Conservation (phyloP, 192 early-diverging fungal genomes). For the Thamnidium elegans region DNA sequence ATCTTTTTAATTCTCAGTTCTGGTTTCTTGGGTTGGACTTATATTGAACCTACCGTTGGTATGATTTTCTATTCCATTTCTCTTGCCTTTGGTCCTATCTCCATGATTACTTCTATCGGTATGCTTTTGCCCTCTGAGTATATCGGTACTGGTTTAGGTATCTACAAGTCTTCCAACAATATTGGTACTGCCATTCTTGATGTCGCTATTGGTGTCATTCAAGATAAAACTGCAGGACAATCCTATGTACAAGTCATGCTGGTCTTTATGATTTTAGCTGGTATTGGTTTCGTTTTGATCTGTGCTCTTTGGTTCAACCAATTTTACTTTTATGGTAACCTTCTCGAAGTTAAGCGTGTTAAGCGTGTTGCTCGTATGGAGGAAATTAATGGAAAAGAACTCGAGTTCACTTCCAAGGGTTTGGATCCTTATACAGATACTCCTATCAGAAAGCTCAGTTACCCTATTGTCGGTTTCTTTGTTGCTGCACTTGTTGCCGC, state of each 20-base stretch:
- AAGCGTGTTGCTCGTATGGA: slow-evolving; percentile 29
- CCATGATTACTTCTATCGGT: slow-evolving; percentile 57
- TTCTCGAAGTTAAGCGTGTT: slow-evolving; percentile 19
- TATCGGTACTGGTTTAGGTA: slow-evolving; percentile 58
- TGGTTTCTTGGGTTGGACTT: slow-evolving; percentile 53
- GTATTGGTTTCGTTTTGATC: slow-evolving; percentile 30
- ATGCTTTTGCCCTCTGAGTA: slow-evolving; percentile 52
- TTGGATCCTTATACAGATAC: slow-evolving; percentile 26
- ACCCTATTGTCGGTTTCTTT: slow-evolving; percentile 21
- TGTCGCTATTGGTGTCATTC: slow-evolving; percentile 58
- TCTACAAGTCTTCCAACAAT: slow-evolving; percentile 63
- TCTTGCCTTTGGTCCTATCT: slow-evolving; percentile 58
- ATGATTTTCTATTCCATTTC: slow-evolving; percentile 56
- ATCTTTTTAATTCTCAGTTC: slow-evolving; percentile 31
- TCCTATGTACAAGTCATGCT: slow-evolving; percentile 33
- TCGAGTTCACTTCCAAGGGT: slow-evolving; percentile 25
- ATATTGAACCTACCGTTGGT: slow-evolving; percentile 49
- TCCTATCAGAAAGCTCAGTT: slow-evolving; percentile 4
- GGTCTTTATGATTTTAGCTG: slow-evolving; percentile 24
- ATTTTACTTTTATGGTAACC: slow-evolving; percentile 8
- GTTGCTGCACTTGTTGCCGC: slow-evolving; percentile 14
- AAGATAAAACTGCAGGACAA: slow-evolving; percentile 40
- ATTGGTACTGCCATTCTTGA: slow-evolving; percentile 63
- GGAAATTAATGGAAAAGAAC: slow-evolving; percentile 29
- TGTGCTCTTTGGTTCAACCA: slow-evolving; percentile 8